Evolutionary conservation across 2,329 filamentous ascomycete genomes (phyloP), one percentile per base, ranked within the genome.

Genomic region (Madurella mycetomatis): DNA sequence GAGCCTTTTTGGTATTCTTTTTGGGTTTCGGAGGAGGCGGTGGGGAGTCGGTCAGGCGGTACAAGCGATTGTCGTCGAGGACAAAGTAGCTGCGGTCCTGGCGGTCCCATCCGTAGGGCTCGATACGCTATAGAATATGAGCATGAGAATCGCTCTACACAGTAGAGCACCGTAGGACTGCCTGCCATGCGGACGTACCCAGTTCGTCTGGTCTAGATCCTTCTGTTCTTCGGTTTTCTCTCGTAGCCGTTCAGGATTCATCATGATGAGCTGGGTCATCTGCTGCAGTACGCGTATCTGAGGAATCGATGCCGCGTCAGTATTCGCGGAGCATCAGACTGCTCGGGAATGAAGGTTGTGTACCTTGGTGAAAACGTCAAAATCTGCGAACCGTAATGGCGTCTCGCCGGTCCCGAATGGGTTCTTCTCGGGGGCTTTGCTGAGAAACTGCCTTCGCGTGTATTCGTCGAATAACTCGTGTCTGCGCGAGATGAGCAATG

Each of bases 401-500:
- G 77, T 73, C 62, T 94, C 90, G 2, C 85, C 87, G 19, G 82
- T 78, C 45, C 92, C 92, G 65, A 95, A 96, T 0, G 92, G 92
- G 66, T 96, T 97, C 51, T 80, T 80, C 11, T 82, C 70, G 2
- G 91, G 87, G 2, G 87, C 85, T 72, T 90, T 95, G n/a, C 85
- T 80, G 50, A 87, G 73, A 69, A 91, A 99, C 70, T 96, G 92
- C 56, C 91, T 87, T 63, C 91, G 85, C 34, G 91, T 87, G 68
- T 96, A 96, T 66, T 96, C 91, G 67, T 97, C 91, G 64, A 97
- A 95, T 47, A 94, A 86, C 3, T 95, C 91, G 49, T 79, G 82
- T 1, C 92, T 96, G 63, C 47, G 43, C 41, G 61, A 49, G 55
- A 66, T 71, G 25, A 69, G 63, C 32, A 60, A 34, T 4, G 43